Conservation (phyloP, 495 filamentous ascomycete genomes). For the Penicillium malachiteum region DNA sequence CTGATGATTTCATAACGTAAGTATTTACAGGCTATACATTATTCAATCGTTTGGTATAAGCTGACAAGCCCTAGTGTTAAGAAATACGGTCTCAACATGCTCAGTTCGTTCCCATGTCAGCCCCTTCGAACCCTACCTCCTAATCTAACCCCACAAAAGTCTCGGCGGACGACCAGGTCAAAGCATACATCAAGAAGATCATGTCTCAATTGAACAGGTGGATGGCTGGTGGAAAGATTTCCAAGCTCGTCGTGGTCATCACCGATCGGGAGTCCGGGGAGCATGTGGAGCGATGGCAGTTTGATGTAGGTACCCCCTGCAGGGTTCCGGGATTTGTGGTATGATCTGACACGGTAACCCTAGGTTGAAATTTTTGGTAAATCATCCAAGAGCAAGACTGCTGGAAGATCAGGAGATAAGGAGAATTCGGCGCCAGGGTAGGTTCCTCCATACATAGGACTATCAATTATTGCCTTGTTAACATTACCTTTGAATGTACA, state of each 20-base stretch:
- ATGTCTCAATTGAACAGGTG: constrained; percentile 94
- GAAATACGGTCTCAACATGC: constrained; percentile 99
- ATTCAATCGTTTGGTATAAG: background rate
- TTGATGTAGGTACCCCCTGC: constrained; percentile 63
- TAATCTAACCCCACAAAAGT: constrained; percentile 47
- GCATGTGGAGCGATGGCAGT: constrained; percentile 95
- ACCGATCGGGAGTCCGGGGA: constrained; percentile 96
- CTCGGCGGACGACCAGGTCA: constrained; percentile 94
- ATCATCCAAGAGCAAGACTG: constrained; percentile 49
- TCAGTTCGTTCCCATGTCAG: constrained; percentile 51
- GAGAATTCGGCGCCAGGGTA: constrained; percentile 62
- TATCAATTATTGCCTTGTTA: background rate
- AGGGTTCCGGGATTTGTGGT: background rate
- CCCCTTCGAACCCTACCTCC: background rate
- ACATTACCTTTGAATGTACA: constrained; percentile 13
- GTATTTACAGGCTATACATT: constrained; percentile 20
- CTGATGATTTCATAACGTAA: constrained; percentile 93
- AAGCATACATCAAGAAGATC: constrained; percentile 98
- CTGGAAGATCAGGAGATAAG: constrained; percentile 55
- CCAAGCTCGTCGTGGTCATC: constrained; percentile 92
- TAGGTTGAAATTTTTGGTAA: constrained; percentile 71
- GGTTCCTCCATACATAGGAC: constrained; percentile 7
- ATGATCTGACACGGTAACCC: background rate
- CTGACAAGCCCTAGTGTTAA: constrained; percentile 62
- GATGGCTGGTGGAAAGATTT: constrained; percentile 95